Conservation (phyloP, 2,329 filamentous ascomycete genomes). For the Diplodia scrobiculata region DNA sequence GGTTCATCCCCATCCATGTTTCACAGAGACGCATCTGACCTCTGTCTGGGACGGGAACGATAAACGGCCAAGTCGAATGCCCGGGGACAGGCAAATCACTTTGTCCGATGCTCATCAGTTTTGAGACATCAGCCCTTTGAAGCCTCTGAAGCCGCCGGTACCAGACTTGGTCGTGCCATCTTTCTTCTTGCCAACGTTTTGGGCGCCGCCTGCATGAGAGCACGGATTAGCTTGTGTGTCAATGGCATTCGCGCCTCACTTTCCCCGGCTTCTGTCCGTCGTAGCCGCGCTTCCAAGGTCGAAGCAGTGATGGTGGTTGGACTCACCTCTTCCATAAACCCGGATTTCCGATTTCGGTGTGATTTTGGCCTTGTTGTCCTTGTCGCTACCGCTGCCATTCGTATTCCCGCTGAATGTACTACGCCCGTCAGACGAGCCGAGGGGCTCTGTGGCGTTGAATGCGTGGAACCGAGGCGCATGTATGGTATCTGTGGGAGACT, state of each 20-base stretch:
- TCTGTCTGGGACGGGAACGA: not conserved
- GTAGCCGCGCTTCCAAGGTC: too few relatives aligned
- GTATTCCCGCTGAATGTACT: conserved; percentile 48
- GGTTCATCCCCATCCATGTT: not conserved
- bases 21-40: not conserved
- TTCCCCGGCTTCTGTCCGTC: not conserved
- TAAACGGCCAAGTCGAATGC: not conserved
- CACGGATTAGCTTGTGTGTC: conserved; percentile 18
- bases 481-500: conserved; percentile 24
- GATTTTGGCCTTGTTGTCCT: conserved; percentile 49
- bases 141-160: conserved; percentile 28
- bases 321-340: conserved; percentile 59
- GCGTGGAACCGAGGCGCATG: conserved; percentile 25
- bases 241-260: not conserved
- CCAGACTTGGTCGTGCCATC: conserved; percentile 22
- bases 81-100: not conserved
- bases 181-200: conserved; percentile 58
- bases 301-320: not conserved
- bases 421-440: conserved; percentile 41
- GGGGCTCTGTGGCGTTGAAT: conserved; percentile 25
- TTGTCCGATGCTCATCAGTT: not conserved
- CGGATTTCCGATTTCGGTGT: conserved; percentile 54
- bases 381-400: conserved; percentile 41
- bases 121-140: conserved; percentile 29
- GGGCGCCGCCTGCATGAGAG: conserved; percentile 50